Percentiles rank a stretch among this genome's conserved stretches.
Evolutionary conservation across 1,284 basidiomycete species (phyloP).

Genomic region (Sporisorium iseilematis-ciliati): DNA sequence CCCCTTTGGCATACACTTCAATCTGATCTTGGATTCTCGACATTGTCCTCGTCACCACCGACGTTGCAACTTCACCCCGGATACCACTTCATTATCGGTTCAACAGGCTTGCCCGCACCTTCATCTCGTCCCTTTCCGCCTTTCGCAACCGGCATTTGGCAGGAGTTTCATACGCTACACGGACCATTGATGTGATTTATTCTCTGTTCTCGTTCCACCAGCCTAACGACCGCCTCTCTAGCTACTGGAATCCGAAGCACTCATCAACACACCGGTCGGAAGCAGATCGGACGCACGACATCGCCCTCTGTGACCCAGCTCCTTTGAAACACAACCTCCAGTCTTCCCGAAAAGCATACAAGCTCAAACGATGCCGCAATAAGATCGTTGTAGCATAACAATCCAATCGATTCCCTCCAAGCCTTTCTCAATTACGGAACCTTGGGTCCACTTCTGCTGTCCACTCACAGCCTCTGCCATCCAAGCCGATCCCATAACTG

Average conservation of each 20-base stretch:
- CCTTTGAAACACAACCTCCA: background rate
- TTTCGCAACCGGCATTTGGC: background rate
- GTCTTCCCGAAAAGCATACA: background rate
- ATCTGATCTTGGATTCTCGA: background rate
- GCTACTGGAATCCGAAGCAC: background rate
- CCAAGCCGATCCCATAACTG: background rate
- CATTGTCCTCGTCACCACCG: background rate
- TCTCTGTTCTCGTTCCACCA: too few species aligned
- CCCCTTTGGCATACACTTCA: background rate
- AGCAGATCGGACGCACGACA: background rate
- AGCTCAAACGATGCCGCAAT: constrained; percentile 8
- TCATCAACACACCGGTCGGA: background rate
- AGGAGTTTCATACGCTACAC: too few species aligned
- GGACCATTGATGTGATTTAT: too few species aligned
- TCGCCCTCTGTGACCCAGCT: background rate
- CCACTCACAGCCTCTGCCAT: constrained; percentile 3
- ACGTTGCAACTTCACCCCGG: background rate
- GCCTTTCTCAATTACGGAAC: constrained; percentile 10
- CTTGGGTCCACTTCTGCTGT: background rate
- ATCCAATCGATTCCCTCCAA: background rate
- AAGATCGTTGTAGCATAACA: constrained; percentile 10
- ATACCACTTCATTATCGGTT: background rate
- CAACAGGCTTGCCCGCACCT: background rate
- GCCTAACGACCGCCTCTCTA: too few species aligned
- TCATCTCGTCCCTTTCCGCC: constrained; percentile 9